phyloP scores from a whole-genome alignment of 2,329 filamentous ascomycete genomes.

The Neofusicoccum ribis region DNA sequence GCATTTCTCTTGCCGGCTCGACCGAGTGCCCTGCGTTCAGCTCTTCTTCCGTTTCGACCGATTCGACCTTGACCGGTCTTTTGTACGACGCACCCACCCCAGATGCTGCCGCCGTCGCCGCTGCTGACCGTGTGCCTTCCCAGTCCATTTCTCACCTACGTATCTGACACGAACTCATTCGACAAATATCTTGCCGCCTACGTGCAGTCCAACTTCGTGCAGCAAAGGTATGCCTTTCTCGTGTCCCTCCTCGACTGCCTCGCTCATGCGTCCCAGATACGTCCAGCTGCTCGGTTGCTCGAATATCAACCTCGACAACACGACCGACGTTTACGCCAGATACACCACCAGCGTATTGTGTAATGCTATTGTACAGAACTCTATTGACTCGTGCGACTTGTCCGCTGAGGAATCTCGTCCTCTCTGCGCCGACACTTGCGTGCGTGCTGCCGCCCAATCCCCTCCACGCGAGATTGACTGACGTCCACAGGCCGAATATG shows the following conservation, averaged over 20 bases:
- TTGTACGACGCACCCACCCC: slow-evolving; percentile 55
- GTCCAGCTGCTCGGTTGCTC: slow-evolving; percentile 77
- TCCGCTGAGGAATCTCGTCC: slow-evolving; percentile 66
- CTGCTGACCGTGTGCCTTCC: slow-evolving; percentile 21
- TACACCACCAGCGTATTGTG: slow-evolving; percentile 92
- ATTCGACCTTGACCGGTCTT: slow-evolving; percentile 55
- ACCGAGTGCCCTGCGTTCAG: slow-evolving; percentile 71
- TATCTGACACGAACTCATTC: slow-evolving; percentile 74
- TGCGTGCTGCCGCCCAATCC: slow-evolving; percentile 45
- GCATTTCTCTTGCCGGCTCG: slow-evolving; percentile 71
- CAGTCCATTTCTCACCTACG: slow-evolving; percentile 83
- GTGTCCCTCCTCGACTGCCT: slow-evolving; percentile 14
- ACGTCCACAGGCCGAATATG: slow-evolving; percentile 67
- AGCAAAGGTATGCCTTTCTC: slow-evolving; percentile 64
- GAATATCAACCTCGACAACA: slow-evolving; percentile 73
- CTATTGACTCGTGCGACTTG: slow-evolving; percentile 67
- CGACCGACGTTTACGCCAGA: slow-evolving; percentile 82
- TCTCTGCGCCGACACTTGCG: slow-evolving; percentile 87
- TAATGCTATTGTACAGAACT: slow-evolving; percentile 92
- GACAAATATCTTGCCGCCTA: slow-evolving; percentile 74
- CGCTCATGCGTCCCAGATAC: slow-evolving; percentile 61
- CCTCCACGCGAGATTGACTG: not conserved
- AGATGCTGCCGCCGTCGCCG: not conserved
- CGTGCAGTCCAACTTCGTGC: slow-evolving; percentile 72
- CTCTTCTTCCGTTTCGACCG: slow-evolving; percentile 69